Base-by-base conservation (phyloP, 345 rosid species). In the Tarenaya hassleriana region DNA sequence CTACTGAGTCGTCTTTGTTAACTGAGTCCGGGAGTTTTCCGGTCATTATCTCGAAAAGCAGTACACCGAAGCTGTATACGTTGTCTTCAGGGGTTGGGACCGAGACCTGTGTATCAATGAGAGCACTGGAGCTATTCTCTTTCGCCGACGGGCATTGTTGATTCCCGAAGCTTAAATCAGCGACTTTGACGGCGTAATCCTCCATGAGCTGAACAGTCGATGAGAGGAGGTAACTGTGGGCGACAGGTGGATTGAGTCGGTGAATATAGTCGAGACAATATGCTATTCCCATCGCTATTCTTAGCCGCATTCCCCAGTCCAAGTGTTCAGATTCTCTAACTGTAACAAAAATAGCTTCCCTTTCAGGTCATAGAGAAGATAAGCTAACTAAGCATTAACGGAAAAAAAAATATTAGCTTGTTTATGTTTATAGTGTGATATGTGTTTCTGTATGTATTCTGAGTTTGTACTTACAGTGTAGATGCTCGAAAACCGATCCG, bases 401-500 rank as follows among this genome's bases (percentile, higher is more conserved):
- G n/a, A n/a, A n/a, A n/a, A n/a, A n/a, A n/a, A n/a, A n/a, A n/a
- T n/a, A 10, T 37, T 37, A 10, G 8, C 29, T 24, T 24, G 29
- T 24, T 2, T 24, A 24, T 5, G 5, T 24, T 24, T 24, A 5
- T 24, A 24, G 29, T 24, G 29, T 24, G 29, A 24, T 24, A 24
- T 24, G 3, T 24, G 29, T 24, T 24, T 24, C 29, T 2, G 29
- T 24, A 24, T 24, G 3, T 24, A 2, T 5, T 24, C 5, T 24
- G 29, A 24, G 29, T 15, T 41, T 39, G 63, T 9, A 71, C 95
- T 85, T 55, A 92, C 98, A 48, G 56, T 92, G 94, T 64, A 92
- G 75, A 75, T 92, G 98, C 72, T 92, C 98, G 50, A 81, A 88
- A 52, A 92, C 82, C 11, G 95, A 76, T 58, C 98, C 98, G 43